Percentiles rank a stretch among this genome's conserved stretches.
phyloP scores from a whole-genome alignment of 108 stramenopile species.

The Nitzschia palea region DNA sequence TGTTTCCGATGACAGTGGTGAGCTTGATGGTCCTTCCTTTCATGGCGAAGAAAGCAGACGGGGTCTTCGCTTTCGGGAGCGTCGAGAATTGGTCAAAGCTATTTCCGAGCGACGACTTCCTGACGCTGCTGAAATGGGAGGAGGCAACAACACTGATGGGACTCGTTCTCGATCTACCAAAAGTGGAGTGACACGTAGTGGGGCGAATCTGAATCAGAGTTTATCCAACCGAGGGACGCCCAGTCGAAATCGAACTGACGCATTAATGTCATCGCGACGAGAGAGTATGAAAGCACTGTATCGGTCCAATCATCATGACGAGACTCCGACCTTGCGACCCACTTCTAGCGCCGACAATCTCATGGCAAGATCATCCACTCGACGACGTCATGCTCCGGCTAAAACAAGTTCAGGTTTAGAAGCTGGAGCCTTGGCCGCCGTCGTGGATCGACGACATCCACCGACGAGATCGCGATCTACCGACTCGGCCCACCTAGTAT shows the following conservation, averaged over 20 bases:
- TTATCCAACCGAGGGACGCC: too few relatives aligned
- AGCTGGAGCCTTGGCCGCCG: conserved; percentile 4
- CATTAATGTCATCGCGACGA: not conserved
- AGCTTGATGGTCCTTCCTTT: too few relatives aligned
- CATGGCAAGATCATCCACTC: not conserved
- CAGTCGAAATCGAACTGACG: not conserved
- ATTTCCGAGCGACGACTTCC: too few relatives aligned
- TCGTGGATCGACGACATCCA: conserved; percentile 8
- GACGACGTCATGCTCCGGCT: not conserved
- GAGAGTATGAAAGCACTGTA: conserved; percentile 1
- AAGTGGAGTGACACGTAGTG: too few relatives aligned
- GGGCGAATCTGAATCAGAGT: too few relatives aligned
- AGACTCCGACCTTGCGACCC: not conserved
- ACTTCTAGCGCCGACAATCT: not conserved
- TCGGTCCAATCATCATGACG: not conserved
- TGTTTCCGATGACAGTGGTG: too few relatives aligned
- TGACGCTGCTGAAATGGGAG: too few relatives aligned
- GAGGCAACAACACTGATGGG: too few relatives aligned
- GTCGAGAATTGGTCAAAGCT: too few relatives aligned
- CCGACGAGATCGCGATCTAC: not conserved
- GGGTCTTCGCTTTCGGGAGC: too few relatives aligned
- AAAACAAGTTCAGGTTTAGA: conserved; percentile 7
- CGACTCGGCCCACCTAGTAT: conserved; percentile 5
- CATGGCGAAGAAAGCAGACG: too few relatives aligned
- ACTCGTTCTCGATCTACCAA: too few relatives aligned